Evolutionary conservation across 306 rosid species (phyloP).

Genomic region (Medicago arabica): DNA sequence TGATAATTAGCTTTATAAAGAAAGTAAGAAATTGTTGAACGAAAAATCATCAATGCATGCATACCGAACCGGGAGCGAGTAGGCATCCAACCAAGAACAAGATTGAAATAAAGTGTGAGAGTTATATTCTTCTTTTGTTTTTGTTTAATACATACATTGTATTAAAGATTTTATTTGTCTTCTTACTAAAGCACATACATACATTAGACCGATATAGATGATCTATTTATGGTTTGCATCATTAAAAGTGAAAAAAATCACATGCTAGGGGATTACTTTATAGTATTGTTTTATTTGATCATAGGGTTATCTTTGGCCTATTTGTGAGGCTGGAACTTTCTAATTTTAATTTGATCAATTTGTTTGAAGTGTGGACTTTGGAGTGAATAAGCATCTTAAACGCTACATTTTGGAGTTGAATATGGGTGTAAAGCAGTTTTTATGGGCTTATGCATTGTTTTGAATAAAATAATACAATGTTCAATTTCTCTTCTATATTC

Average conservation of each 20-base stretch:
- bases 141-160: neutral
- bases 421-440: neutral
- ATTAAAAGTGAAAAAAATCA: neutral
- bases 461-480: neutral
- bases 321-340: no score
- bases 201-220: no score
- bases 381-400: no score
- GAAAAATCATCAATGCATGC: neutral
- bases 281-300: no score
- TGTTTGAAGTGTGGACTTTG: no score
- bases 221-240: neutral
- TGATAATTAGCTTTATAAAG: neutral
- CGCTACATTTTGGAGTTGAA: no score
- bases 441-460: neutral
- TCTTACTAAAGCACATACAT: no score
- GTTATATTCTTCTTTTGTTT: constrained; percentile 4
- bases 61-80: neutral
- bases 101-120: constrained; percentile 3
- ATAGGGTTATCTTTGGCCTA: no score
- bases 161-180: no score
- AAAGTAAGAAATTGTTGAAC: neutral
- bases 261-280: no score
- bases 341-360: no score
- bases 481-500: neutral
- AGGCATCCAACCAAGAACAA: neutral